These are phyloP conservation scores for Fusarium nanum DNA, from an alignment of 2,329 filamentous ascomycete genomes.

Conservation along the genomic window DNA sequence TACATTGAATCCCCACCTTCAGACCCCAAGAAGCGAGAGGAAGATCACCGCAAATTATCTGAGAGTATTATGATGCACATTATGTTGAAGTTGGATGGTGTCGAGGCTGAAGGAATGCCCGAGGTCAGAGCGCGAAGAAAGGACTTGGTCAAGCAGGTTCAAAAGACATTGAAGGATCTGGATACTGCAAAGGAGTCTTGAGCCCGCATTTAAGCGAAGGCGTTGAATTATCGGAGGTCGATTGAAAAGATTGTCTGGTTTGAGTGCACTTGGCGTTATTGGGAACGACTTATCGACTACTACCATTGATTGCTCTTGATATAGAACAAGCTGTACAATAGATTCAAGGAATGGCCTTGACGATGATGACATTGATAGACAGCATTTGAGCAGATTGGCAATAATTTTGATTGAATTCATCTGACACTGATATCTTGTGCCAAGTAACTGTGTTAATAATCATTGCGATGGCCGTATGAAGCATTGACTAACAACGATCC, in stretches of 20 bases:
- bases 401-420: slow-evolving; percentile 10
- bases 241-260: slow-evolving; percentile 34
- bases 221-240: slow-evolving; percentile 19
- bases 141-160: slow-evolving; percentile 77
- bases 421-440: neutral
- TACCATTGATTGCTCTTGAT: slow-evolving; percentile 34
- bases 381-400: slow-evolving; percentile 34
- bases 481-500: neutral
- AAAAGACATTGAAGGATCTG: slow-evolving; percentile 72
- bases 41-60: slow-evolving; percentile 79
- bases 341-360: slow-evolving; percentile 41
- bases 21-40: slow-evolving; percentile 74
- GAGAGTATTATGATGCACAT: slow-evolving; percentile 83
- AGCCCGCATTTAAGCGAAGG: slow-evolving; percentile 10
- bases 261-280: slow-evolving; percentile 38
- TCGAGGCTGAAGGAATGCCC: slow-evolving; percentile 77
- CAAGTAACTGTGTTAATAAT: neutral
- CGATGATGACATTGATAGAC: slow-evolving; percentile 44
- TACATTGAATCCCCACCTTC: slow-evolving; percentile 72
- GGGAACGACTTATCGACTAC: slow-evolving; percentile 31
- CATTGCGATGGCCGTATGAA: slow-evolving; percentile 5
- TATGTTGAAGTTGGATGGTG: slow-evolving; percentile 79
- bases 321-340: slow-evolving; percentile 48
- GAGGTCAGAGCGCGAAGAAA: slow-evolving; percentile 75
- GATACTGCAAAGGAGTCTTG: slow-evolving; percentile 60